A percentile compares a stretch with the other conserved stretches of the same genome.
These are phyloP conservation scores for Penicillium robsamsonii DNA, from an alignment of 495 filamentous ascomycete genomes.

Conservation along the genomic window DNA sequence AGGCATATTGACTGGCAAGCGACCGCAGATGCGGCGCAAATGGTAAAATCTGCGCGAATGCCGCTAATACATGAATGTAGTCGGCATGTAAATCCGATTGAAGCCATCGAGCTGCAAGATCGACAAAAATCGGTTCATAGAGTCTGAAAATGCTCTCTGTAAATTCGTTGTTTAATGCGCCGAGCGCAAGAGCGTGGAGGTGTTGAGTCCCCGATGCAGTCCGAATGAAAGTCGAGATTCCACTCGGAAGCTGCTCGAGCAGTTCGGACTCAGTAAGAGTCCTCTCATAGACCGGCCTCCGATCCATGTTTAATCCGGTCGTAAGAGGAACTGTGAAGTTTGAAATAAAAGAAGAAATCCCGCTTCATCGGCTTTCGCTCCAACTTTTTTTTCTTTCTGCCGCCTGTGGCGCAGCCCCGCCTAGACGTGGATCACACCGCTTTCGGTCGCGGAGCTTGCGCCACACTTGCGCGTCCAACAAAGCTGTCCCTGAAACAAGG, in stretches of 20 bases:
- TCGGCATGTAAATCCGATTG: conserved; percentile 42
- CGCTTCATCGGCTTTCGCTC: conserved; percentile 16
- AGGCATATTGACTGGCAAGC: conserved; percentile 47
- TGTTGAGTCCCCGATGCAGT: conserved; percentile 61
- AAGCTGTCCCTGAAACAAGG: conserved; percentile 15
- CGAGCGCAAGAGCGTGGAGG: conserved; percentile 64
- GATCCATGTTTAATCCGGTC: conserved; percentile 43
- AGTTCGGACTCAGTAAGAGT: conserved; percentile 45
- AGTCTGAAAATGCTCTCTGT: conserved; percentile 68
- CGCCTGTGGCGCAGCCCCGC: conserved; percentile 37
- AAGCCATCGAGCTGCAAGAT: conserved; percentile 77
- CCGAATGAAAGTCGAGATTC: conserved; percentile 62
- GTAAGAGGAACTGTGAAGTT: conserved; percentile 36
- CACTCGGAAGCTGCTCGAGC: conserved; percentile 58
- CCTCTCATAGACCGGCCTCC: conserved; percentile 46
- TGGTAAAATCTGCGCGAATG: conserved; percentile 76
- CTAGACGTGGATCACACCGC: conserved; percentile 29
- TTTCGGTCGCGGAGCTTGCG: conserved; percentile 29
- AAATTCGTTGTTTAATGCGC: conserved; percentile 61
- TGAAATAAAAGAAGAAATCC: conserved; percentile 24
- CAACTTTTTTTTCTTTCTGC: conserved; percentile 44
- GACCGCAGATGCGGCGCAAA: conserved; percentile 67
- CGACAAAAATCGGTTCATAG: conserved; percentile 70
- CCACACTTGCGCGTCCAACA: conserved; percentile 21
- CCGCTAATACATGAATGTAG: conserved; percentile 56